phyloP scores from a whole-genome alignment of 345 rosid species.

The Linum usitatissimum region DNA sequence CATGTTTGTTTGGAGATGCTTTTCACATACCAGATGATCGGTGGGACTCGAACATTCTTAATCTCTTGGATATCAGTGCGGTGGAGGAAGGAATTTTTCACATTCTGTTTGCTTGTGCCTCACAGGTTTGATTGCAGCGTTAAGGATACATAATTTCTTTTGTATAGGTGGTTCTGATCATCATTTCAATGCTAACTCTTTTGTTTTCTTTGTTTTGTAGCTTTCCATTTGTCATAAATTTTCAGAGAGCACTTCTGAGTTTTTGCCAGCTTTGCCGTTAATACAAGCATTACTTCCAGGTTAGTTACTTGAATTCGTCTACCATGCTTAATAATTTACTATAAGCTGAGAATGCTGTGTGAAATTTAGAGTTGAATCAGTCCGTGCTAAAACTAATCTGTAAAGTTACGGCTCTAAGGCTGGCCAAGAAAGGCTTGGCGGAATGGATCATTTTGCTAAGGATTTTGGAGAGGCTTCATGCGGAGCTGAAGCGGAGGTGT shows the following conservation, averaged over 20 bases:
- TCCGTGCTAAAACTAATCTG: background rate
- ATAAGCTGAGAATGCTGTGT: background rate
- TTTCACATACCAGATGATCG: constrained; percentile 39
- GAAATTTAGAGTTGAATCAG: background rate
- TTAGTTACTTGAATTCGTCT: constrained; percentile 1
- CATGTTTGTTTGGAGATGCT: constrained; percentile 65
- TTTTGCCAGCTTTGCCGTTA: constrained; percentile 71
- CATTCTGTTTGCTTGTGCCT: constrained; percentile 77
- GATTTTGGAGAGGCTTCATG: too few species aligned
- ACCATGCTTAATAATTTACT: background rate
- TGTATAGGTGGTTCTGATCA: constrained; percentile 13
- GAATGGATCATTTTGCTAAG: too few species aligned
- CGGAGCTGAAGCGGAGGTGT: too few species aligned
- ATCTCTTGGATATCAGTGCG: constrained; percentile 52
- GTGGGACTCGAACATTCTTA: constrained; percentile 42
- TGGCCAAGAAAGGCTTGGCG: too few species aligned
- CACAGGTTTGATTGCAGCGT: constrained; percentile 54
- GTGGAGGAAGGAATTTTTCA: constrained; percentile 83
- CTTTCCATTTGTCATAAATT: constrained; percentile 53
- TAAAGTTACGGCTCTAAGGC: background rate
- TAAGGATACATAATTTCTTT: constrained; percentile 9
- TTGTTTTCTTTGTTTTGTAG: constrained; percentile 28
- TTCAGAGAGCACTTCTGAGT: constrained; percentile 42
- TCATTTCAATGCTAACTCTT: constrained; percentile 12
- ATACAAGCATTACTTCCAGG: constrained; percentile 80